Percentiles rank a stretch among this genome's conserved stretches.
Evolutionary conservation across 116 monocot genomes (phyloP).

Genomic region (Papilionanthe hybrid): DNA sequence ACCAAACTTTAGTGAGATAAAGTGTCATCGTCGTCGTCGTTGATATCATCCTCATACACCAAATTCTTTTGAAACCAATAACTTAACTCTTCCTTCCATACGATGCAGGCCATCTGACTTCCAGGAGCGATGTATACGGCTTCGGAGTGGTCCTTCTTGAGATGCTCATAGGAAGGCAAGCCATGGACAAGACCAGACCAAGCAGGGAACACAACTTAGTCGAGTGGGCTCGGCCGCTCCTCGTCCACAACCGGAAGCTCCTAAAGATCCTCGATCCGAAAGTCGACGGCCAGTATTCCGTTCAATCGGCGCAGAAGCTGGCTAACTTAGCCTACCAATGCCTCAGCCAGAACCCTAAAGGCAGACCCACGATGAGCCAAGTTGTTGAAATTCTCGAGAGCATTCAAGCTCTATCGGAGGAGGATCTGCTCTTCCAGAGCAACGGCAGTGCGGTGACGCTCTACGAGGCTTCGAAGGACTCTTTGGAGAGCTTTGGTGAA

Average conservation of each 20-base stretch:
- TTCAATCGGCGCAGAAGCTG: conserved; percentile 34
- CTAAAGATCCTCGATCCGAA: conserved; percentile 69
- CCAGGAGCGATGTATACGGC: conserved; percentile 81
- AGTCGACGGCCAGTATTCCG: conserved; percentile 75
- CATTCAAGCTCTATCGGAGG: conserved; percentile 35
- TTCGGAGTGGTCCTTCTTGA: conserved; percentile 95
- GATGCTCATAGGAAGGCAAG: conserved; percentile 78
- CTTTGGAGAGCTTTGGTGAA: background rate
- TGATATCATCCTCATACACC: background rate
- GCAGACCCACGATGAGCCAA: conserved; percentile 67
- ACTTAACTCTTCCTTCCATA: background rate
- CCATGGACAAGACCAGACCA: conserved; percentile 80
- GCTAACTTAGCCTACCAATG: conserved; percentile 70
- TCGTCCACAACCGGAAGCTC: conserved; percentile 66
- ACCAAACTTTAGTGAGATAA: too few species aligned
- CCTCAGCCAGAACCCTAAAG: conserved; percentile 77
- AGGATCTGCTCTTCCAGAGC: conserved; percentile 16
- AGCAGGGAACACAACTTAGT: conserved; percentile 74
- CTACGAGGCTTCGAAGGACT: conserved; percentile 37
- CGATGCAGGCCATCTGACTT: conserved; percentile 71
- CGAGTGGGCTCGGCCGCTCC: conserved; percentile 77
- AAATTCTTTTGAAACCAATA: background rate
- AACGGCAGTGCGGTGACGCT: conserved; percentile 36
- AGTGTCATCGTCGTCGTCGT: too few species aligned
- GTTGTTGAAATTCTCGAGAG: conserved; percentile 53